Conservation (phyloP, 768 basidiomycete species). For the Collybia sp. region DNA sequence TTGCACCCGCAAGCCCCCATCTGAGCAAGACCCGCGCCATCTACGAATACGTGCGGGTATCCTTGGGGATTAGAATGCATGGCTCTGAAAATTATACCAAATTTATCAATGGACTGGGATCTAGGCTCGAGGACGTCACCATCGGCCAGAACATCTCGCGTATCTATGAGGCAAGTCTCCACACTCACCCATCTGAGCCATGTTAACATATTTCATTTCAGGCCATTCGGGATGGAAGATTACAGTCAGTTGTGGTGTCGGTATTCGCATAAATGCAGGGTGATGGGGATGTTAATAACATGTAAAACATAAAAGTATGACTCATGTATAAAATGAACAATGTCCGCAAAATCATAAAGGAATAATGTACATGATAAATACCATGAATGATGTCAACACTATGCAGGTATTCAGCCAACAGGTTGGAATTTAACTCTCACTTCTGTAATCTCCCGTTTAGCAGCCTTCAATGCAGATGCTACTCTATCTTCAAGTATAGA, state of each 20-base stretch:
- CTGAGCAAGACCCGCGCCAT: constrained; percentile 66
- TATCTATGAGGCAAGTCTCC: constrained; percentile 58
- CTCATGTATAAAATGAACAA: constrained; percentile 2
- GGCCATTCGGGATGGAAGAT: constrained; percentile 69
- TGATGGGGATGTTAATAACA: not conserved
- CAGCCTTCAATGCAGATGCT: constrained; percentile 43
- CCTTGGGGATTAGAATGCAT: constrained; percentile 76
- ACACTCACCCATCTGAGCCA: not conserved
- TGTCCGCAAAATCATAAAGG: not conserved
- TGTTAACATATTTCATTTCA: not conserved
- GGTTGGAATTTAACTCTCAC: constrained; percentile 64
- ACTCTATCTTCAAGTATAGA: constrained; percentile 63
- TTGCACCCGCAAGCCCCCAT: constrained; percentile 61
- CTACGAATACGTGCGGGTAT: constrained; percentile 73
- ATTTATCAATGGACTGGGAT: constrained; percentile 59
- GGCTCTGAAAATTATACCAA: constrained; percentile 66
- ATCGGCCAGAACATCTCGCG: constrained; percentile 67
- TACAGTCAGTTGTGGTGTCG: constrained; percentile 51
- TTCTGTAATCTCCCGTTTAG: constrained; percentile 65
- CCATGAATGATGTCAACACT: not conserved
- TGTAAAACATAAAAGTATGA: not conserved
- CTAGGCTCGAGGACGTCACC: constrained; percentile 50
- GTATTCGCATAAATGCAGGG: constrained; percentile 33
- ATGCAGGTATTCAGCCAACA: constrained; percentile 1
- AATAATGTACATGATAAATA: not conserved